phyloP scores from a whole-genome alignment of 2,329 filamentous ascomycete species.

The Colletotrichum sp. region DNA sequence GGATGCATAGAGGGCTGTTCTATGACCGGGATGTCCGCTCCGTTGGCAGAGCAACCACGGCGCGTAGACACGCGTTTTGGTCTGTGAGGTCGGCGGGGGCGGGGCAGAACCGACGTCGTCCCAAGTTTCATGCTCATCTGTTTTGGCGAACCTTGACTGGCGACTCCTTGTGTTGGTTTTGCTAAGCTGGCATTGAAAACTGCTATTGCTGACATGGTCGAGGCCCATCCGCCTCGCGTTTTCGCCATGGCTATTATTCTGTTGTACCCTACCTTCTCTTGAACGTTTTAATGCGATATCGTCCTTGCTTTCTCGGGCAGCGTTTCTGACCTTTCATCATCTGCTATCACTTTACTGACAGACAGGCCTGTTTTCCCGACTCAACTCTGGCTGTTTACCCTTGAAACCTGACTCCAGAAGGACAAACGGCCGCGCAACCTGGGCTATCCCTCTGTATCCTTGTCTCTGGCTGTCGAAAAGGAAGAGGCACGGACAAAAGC shows the following conservation, averaged over 20 bases:
- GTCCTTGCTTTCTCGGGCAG: background rate
- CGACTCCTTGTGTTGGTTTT: background rate
- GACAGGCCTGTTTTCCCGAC: background rate
- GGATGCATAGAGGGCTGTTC: background rate
- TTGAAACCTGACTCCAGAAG: background rate
- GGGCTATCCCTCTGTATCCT: background rate
- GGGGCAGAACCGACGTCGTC: slow-evolving; percentile 5
- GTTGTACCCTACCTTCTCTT: background rate
- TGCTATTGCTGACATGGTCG: background rate
- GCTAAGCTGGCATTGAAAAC: background rate
- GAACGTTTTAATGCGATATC: background rate
- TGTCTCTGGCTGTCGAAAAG: too few relatives aligned
- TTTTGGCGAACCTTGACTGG: background rate
- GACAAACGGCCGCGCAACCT: background rate
- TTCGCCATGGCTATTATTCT: background rate
- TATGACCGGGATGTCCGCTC: background rate
- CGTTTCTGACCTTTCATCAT: background rate
- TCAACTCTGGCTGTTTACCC: background rate
- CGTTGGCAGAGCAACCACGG: background rate
- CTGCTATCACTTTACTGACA: background rate
- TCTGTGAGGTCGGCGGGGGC: background rate
- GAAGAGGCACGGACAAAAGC: background rate
- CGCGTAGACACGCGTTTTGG: background rate
- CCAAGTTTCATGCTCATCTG: background rate
- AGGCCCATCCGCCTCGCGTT: background rate